Base-by-base conservation (phyloP, 495 filamentous ascomycete species). In the Copromyces sp. region DNA sequence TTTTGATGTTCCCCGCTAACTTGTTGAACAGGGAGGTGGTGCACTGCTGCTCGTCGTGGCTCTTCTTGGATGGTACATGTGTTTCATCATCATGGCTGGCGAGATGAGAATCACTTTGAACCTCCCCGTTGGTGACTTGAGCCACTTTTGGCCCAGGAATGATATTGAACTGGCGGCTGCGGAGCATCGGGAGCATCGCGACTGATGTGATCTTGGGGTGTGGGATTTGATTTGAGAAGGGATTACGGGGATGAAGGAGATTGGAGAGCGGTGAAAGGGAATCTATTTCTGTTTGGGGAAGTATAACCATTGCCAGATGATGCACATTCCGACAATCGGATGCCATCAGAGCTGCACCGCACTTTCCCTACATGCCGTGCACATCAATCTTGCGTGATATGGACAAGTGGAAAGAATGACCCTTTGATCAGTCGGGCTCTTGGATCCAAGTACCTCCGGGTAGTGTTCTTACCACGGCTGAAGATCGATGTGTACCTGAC, bases 41-140 rank as follows among this genome's bases (percentile, higher is more conserved):
- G 85, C 85, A 17, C 69, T 85, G 12, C 68, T 86, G 47, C 87
- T 89, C 70, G 77, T 87, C 8, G 83, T 87, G 29, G 85, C 84
- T 0, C 32, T 82, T 0, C 73, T 89, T 41, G 86, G 86, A 4
- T 89, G 84, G 84, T 87, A 87, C 72, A 86, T 87, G 82, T 83
- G 82, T 53, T 83, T 87, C 68, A 82, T 85, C 32, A 85, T 85
- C 73, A 86, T 88, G 85, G 84, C 84, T 0, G 84, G 82, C 11
- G 86, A 88, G 79, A 87, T 88, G 86, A 79, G 87, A n/a, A 83
- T 87, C 70, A 81, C 81, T 0, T 65, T 88, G 69, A 85, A 82
- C 12, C 79, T 88, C 9, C 86, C 86, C 0, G 86, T 88, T 12
- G 85, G 86, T 17, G 87, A 88, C 68, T 78, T 88, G 9, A 86